Base-by-base conservation (phyloP, 2,329 filamentous ascomycete genomes). In the Fusarium graminum region DNA sequence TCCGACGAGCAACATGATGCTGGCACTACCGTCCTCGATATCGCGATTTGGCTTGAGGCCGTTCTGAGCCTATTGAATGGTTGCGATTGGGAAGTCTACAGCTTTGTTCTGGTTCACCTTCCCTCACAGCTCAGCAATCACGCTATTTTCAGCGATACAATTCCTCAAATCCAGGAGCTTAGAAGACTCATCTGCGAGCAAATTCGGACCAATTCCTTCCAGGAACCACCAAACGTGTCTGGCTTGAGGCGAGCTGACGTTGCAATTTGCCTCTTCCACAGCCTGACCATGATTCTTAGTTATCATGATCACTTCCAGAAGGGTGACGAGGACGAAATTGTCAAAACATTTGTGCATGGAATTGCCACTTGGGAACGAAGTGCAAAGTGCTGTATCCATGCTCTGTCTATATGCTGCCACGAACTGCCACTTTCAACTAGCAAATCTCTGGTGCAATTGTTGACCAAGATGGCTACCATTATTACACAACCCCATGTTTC, bases 391-490 rank as follows among this genome's bases (percentile, higher is more conserved):
- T 99, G 95, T 78, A 97, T 99, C 52, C 94, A 99, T 76, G 94
- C 94, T 1, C 82, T 99, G 19, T 94, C 93, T 0, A 91, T 99
- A 61, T 98, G 94, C 80, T 97, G 94, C 76, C 93, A 97, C 73
- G 95, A 99, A 77, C 86, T 97, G 26, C 94, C 95, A 4, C 85
- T 91, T 17, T 94, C 94, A 13, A 92, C 94, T 50, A 92, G 91
- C 74, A 97, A 94, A 75, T 90, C 89, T 19, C 83, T 98, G 61
- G 91, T 94, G 43, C 91, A 89, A 43, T 92, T 98, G 68, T 83
- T 99, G 54, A 91, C 94, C 72, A 94, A 93, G 75, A 97, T 99
- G 92, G 91, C 94, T 2, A 92, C 94, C 71, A 96, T 97, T 73
- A 97, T 99, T 73, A 98, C 95, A 1, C 94, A 97, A 72, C 90